These are phyloP conservation scores for Diplosphaera chodatii DNA, from an alignment of 139 green algal species.

Conservation along the genomic window DNA sequence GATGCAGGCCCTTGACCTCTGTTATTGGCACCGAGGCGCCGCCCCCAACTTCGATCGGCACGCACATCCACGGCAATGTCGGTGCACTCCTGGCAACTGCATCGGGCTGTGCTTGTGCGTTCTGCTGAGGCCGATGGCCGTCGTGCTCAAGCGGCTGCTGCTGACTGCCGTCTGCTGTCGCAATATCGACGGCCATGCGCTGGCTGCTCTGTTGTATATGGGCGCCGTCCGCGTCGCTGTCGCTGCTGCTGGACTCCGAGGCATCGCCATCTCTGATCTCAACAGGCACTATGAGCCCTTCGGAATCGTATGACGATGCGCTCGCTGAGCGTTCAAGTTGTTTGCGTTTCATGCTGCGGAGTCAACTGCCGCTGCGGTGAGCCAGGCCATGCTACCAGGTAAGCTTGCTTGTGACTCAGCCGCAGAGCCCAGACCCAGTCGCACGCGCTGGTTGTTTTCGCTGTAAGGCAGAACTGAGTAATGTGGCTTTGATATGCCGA, in stretches of 20 bases:
- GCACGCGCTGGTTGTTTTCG: too few species aligned
- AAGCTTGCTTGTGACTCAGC: too few species aligned
- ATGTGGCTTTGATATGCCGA: too few species aligned
- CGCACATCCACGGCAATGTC: conserved; percentile 78
- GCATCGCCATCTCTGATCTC: not conserved
- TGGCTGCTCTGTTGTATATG: not conserved
- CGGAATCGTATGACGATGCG: not conserved
- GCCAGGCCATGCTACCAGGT: too few species aligned
- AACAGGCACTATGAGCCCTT: not conserved
- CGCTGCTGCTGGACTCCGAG: not conserved
- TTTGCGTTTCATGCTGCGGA: not conserved
- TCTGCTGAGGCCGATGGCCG: not conserved
- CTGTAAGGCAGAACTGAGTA: too few species aligned
- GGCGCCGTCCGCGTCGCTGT: not conserved
- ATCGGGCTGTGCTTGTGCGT: not conserved
- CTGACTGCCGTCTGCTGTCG: not conserved
- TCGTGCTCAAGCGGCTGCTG: not conserved
- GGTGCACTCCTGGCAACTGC: conserved; percentile 4
- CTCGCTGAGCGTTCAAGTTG: not conserved
- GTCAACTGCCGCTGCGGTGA: too few species aligned
- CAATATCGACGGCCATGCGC: not conserved
- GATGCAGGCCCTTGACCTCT: conserved; percentile 49
- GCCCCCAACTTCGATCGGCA: conserved; percentile 54
- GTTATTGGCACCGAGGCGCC: conserved; percentile 32
- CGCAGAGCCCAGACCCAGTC: too few species aligned